phyloP scores from a whole-genome alignment of 768 basidiomycete species.

The Mycena rebaudengoi region DNA sequence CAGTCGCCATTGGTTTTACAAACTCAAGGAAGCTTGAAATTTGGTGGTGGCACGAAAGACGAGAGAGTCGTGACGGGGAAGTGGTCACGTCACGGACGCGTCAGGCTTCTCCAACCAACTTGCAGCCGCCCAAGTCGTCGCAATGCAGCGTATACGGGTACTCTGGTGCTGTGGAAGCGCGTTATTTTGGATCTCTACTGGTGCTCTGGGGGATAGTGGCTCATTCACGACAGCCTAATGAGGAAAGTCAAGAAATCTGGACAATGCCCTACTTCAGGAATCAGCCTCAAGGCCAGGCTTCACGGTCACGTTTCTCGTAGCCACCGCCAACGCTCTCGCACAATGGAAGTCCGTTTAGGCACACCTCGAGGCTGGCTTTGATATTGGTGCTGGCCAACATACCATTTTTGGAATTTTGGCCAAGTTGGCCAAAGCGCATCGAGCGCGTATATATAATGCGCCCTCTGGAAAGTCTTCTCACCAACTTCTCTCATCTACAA shows the following conservation, averaged over 20 bases:
- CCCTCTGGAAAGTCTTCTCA: background rate
- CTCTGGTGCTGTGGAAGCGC: too few relatives aligned
- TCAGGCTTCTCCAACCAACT: background rate
- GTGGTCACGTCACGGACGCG: conserved; percentile 9
- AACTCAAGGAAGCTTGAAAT: too few relatives aligned
- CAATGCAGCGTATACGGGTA: too few relatives aligned
- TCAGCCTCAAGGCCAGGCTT: too few relatives aligned
- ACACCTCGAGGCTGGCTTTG: background rate
- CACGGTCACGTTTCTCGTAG: too few relatives aligned
- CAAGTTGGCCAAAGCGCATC: conserved; percentile 12
- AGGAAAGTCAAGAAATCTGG: background rate
- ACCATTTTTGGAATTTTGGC: conserved; percentile 17
- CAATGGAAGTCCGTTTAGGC: conserved; percentile 10
- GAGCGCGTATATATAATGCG: conserved; percentile 17
- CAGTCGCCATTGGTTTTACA: background rate
- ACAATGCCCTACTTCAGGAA: too few relatives aligned
- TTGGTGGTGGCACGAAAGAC: background rate
- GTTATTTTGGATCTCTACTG: too few relatives aligned
- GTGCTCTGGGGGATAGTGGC: too few relatives aligned
- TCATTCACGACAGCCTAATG: background rate
- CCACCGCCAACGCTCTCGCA: background rate
- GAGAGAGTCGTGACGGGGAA: background rate
- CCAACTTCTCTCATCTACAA: conserved; percentile 4
- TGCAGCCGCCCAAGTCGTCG: too few relatives aligned
- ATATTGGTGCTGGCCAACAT: background rate